Conservation (phyloP, 2,329 filamentous ascomycete genomes). For the Penicillium occitanis region DNA sequence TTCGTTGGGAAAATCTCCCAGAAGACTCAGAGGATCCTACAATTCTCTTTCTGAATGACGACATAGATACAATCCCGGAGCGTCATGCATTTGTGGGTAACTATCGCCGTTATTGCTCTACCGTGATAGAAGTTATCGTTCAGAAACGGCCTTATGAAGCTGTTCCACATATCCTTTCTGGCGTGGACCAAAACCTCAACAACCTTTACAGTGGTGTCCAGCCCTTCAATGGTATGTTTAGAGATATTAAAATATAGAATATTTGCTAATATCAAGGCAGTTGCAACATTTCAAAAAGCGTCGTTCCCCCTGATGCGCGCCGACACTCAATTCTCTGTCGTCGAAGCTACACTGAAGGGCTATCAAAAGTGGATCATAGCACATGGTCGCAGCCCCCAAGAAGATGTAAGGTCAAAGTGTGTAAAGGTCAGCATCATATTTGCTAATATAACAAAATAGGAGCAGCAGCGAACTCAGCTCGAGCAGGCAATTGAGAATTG, state of each 20-base stretch:
- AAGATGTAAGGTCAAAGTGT: slow-evolving; percentile 40
- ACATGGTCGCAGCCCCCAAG: slow-evolving; percentile 53
- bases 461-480: slow-evolving; percentile 40
- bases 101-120: slow-evolving; percentile 85
- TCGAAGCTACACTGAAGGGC: slow-evolving; percentile 84
- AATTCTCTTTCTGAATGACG: slow-evolving; percentile 79
- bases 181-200: slow-evolving; percentile 71
- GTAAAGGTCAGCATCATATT: too few relatives aligned
- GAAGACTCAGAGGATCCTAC: slow-evolving; percentile 79
- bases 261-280: slow-evolving; percentile 24
- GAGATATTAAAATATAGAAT: background rate
- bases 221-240: slow-evolving; percentile 61
- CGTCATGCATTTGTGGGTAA: slow-evolving; percentile 94
- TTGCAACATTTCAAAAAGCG: slow-evolving; percentile 41
- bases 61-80: slow-evolving; percentile 92
- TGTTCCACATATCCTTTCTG: slow-evolving; percentile 78
- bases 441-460: slow-evolving; percentile 26
- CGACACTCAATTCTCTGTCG: slow-evolving; percentile 85
- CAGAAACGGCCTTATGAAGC: slow-evolving; percentile 79
- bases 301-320: slow-evolving; percentile 61
- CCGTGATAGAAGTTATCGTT: slow-evolving; percentile 84
- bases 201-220: slow-evolving; percentile 72
- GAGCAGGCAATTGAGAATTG: slow-evolving; percentile 43
- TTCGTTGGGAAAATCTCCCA: slow-evolving; percentile 84
- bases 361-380: slow-evolving; percentile 74